These are phyloP conservation scores for Cyclocybe cylindracea DNA, from an alignment of 768 basidiomycete species.

Conservation along the genomic window DNA sequence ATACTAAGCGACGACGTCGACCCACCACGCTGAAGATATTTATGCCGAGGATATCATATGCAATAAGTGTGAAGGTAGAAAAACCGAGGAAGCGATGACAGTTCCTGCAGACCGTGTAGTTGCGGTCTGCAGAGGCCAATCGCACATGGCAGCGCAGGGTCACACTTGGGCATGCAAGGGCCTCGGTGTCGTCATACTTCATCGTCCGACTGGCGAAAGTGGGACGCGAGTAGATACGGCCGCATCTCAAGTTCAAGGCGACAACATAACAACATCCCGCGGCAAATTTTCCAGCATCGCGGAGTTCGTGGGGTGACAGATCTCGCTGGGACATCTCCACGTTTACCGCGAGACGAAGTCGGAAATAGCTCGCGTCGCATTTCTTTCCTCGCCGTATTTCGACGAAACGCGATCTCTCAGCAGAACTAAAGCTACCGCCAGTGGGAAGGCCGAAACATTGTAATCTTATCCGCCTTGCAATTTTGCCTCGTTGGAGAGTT, in stretches of 20 bases:
- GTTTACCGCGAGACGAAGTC: not conserved
- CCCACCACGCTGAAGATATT: not conserved
- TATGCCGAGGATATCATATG: conserved; percentile 7
- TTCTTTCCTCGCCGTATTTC: not conserved
- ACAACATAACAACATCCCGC: conserved; percentile 6
- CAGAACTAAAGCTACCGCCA: conserved; percentile 2
- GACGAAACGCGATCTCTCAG: not conserved
- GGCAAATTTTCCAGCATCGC: conserved; percentile 1
- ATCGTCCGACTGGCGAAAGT: conserved; percentile 5
- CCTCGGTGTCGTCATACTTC: conserved; percentile 7
- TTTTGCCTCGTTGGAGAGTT: not conserved
- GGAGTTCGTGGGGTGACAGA: not conserved
- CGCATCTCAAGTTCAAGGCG: not conserved
- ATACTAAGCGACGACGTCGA: not conserved
- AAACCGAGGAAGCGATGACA: conserved; percentile 11
- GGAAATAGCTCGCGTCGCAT: not conserved
- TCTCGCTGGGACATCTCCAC: not conserved
- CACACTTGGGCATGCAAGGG: conserved; percentile 3
- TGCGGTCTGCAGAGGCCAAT: not conserved
- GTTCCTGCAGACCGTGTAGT: conserved; percentile 4
- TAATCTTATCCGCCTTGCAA: not conserved
- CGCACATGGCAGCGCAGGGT: conserved; percentile 3
- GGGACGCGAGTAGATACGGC: not conserved
- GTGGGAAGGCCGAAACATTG: conserved; percentile 3
- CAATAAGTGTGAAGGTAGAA: not conserved